Conservation (phyloP, 805 yeast genomes). For the Kodamaea leandrae region DNA sequence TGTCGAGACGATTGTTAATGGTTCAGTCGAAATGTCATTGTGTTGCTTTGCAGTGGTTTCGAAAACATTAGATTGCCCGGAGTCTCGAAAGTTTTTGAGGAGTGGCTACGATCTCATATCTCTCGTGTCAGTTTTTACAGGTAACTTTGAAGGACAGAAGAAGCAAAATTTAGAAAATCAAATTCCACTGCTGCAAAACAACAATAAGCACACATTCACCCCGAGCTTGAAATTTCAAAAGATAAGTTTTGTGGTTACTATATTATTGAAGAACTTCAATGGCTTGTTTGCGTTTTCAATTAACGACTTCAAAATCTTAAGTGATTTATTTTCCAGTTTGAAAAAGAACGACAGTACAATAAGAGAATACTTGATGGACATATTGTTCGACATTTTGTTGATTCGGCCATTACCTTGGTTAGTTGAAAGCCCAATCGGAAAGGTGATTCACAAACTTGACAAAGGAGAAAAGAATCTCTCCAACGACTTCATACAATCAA, state of each 20-base stretch:
- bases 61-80: conserved; percentile 56
- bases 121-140: conserved; percentile 70
- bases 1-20: conserved; percentile 36
- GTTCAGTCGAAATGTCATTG: conserved; percentile 18
- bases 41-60: conserved; percentile 44
- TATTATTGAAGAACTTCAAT: conserved; percentile 66
- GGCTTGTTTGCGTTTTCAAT: conserved; percentile 69
- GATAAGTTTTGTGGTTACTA: conserved; percentile 56
- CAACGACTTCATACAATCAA: not conserved
- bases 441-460: conserved; percentile 12
- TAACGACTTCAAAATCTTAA: conserved; percentile 53
- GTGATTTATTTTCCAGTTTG: conserved; percentile 60
- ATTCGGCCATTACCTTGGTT: conserved; percentile 59
- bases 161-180: conserved; percentile 8
- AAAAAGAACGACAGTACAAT: conserved; percentile 53
- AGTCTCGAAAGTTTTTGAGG: conserved; percentile 50
- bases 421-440: conserved; percentile 21
- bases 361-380: conserved; percentile 65
- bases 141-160: conserved; percentile 28
- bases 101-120: conserved; percentile 62
- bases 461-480: not conserved
- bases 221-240: conserved; percentile 53
- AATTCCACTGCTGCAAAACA: conserved; percentile 10
- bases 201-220: conserved; percentile 23
- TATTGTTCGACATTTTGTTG: conserved; percentile 65